Percentiles rank a stretch among this genome's conserved stretches.
Evolutionary conservation across 805 yeast species (phyloP).

Genomic region (Brettanomyces nanus): DNA sequence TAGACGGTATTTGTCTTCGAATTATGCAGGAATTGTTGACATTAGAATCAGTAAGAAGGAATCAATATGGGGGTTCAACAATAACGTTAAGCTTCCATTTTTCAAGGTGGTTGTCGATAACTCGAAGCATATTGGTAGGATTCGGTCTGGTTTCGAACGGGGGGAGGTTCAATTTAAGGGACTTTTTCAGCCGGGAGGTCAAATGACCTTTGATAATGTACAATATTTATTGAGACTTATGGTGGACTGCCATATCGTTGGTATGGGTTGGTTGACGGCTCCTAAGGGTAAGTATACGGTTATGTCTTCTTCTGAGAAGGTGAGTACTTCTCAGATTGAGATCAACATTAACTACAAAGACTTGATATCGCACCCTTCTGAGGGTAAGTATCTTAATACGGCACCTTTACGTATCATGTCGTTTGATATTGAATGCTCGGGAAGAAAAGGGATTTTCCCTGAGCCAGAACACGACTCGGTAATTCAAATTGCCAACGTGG

Average conservation of each 20-base stretch:
- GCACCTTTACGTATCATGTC: constrained; percentile 92
- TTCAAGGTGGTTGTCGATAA: constrained; percentile 63
- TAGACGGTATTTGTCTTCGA: constrained; percentile 33
- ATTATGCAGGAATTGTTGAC: constrained; percentile 51
- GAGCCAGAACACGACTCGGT: constrained; percentile 91
- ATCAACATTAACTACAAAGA: constrained; percentile 60
- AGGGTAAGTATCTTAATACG: constrained; percentile 86
- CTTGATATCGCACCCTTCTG: constrained; percentile 73
- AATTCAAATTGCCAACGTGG: constrained; percentile 95
- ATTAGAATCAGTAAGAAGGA: constrained; percentile 67
- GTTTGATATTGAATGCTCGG: constrained; percentile 98
- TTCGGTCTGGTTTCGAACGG: constrained; percentile 77
- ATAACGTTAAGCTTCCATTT: constrained; percentile 70
- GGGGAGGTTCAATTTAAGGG: constrained; percentile 65
- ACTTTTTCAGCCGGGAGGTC: constrained; percentile 50
- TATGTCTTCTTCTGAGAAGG: constrained; percentile 28
- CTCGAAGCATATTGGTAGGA: constrained; percentile 55
- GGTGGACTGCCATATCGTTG: constrained; percentile 87
- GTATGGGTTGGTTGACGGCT: constrained; percentile 95
- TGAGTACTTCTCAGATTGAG: constrained; percentile 84
- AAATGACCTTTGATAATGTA: constrained; percentile 82
- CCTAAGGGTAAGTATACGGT: constrained; percentile 64
- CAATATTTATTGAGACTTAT: constrained; percentile 78
- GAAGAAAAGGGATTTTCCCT: constrained; percentile 93
- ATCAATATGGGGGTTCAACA: constrained; percentile 89